These are phyloP conservation scores for Diaporthe nobilis DNA, from an alignment of 2,329 filamentous ascomycete species.

Conservation along the genomic window DNA sequence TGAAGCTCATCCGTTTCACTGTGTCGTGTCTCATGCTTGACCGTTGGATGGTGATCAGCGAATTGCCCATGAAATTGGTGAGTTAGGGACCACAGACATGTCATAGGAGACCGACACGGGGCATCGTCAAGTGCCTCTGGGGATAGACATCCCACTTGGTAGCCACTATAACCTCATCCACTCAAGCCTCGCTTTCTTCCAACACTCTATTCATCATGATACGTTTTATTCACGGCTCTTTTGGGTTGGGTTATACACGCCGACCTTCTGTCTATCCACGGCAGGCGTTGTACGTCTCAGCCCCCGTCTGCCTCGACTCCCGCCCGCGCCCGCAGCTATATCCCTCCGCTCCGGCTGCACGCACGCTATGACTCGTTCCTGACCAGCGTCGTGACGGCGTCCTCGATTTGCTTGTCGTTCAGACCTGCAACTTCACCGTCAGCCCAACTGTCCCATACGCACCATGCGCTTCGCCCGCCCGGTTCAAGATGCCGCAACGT, in stretches of 20 bases:
- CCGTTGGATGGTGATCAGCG: not conserved
- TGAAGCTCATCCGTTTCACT: not conserved
- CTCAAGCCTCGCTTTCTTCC: not conserved
- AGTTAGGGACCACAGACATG: too few species aligned
- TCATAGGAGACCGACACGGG: not conserved
- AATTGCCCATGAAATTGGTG: too few species aligned
- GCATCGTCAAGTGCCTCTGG: not conserved
- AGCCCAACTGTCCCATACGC: conserved; percentile 36
- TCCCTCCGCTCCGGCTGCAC: not conserved
- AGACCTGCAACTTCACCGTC: conserved; percentile 55
- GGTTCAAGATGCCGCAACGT: not conserved
- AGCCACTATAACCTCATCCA: not conserved
- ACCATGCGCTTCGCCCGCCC: not conserved
- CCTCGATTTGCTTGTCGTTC: conserved; percentile 73
- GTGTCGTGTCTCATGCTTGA: not conserved
- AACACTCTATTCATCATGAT: not conserved
- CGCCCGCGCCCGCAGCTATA: not conserved
- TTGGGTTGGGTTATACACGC: not conserved
- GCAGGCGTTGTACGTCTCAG: not conserved
- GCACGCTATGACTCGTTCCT: conserved; percentile 54
- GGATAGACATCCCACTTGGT: not conserved
- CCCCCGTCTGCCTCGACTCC: not conserved
- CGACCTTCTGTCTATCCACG: not conserved
- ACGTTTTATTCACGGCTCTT: not conserved
- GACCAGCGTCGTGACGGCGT: conserved; percentile 68